A percentile compares a stretch with the other conserved stretches of the same genome.
phyloP scores from a whole-genome alignment of 208 protist genomes.

The Naegleria lovaniensis region DNA sequence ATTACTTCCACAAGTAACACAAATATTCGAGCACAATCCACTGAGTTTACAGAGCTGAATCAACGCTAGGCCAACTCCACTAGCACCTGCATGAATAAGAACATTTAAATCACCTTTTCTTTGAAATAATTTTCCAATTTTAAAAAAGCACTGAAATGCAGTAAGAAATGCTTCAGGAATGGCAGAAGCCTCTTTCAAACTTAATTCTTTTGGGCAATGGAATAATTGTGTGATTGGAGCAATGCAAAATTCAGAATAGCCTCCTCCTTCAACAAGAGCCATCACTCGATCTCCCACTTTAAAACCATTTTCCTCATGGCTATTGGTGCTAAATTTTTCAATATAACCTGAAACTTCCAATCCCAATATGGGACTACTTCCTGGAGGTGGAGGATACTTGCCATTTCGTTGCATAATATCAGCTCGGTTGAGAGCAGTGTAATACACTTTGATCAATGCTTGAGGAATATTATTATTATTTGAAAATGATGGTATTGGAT shows the following conservation, averaged over 20 bases:
- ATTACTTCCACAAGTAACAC: constrained; percentile 32
- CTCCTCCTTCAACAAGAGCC: constrained; percentile 70
- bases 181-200: constrained; percentile 70
- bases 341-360: constrained; percentile 78
- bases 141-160: constrained; percentile 73
- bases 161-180: constrained; percentile 84
- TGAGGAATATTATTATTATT: background rate
- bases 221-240: constrained; percentile 64
- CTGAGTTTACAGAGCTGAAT: constrained; percentile 8
- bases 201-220: constrained; percentile 63
- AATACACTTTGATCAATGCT: constrained; percentile 15
- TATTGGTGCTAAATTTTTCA: constrained; percentile 44
- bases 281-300: constrained; percentile 74
- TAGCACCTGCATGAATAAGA: constrained; percentile 72
- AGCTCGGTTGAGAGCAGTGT: background rate
- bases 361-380: constrained; percentile 66
- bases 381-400: constrained; percentile 72
- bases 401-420: constrained; percentile 66
- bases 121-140: constrained; percentile 45
- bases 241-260: constrained; percentile 78
- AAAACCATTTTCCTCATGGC: constrained; percentile 47
- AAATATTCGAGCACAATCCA: background rate
- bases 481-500: background rate
- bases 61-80: constrained; percentile 56
- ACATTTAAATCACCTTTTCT: constrained; percentile 59